These are phyloP conservation scores for Lipomyces mesembrius DNA, from an alignment of 805 yeast genomes.

Conservation along the genomic window DNA sequence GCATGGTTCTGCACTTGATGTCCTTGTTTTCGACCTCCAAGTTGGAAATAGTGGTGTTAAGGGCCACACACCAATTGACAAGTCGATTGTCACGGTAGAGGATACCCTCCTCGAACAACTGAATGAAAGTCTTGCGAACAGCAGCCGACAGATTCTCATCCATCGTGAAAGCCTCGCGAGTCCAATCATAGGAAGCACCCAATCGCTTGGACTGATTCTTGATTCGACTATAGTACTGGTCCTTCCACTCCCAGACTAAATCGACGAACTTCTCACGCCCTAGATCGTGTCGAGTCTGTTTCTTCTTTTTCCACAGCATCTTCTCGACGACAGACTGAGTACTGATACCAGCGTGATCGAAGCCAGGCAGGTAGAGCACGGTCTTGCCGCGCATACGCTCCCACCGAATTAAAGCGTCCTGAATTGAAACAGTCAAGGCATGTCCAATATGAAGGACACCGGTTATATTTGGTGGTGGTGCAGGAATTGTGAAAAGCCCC, in stretches of 20 bases:
- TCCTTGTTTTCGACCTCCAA: slow-evolving; percentile 95
- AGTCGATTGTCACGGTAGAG: slow-evolving; percentile 92
- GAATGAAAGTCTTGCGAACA: slow-evolving; percentile 88
- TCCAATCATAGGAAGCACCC: slow-evolving; percentile 98
- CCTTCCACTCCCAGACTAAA: slow-evolving; percentile 98
- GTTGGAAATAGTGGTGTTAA: slow-evolving; percentile 94
- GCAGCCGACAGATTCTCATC: slow-evolving; percentile 77
- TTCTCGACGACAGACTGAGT: slow-evolving; percentile 98
- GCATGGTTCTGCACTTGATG: slow-evolving; percentile 75
- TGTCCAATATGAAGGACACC: slow-evolving; percentile 99
- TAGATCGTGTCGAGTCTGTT: slow-evolving; percentile 89
- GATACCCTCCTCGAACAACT: slow-evolving; percentile 90
- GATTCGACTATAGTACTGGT: slow-evolving; percentile 84
- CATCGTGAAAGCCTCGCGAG: slow-evolving; percentile 90
- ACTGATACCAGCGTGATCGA: slow-evolving; percentile 99
- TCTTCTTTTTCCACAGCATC: slow-evolving; percentile 84
- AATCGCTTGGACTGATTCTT: slow-evolving; percentile 80
- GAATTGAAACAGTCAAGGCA: slow-evolving; percentile 92
- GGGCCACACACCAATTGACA: slow-evolving; percentile 94
- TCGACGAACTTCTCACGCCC: slow-evolving; percentile 89
- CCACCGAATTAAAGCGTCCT: slow-evolving; percentile 89
- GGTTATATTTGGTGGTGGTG: slow-evolving; percentile 99
- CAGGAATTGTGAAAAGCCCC: slow-evolving; percentile 88
- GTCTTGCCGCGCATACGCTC: slow-evolving; percentile 98
- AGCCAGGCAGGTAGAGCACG: slow-evolving; percentile 90